A percentile compares a stretch with the other conserved stretches of the same genome.
Evolutionary conservation across 495 filamentous ascomycete species (phyloP).

Genomic region (Cenococcum geophilum): DNA sequence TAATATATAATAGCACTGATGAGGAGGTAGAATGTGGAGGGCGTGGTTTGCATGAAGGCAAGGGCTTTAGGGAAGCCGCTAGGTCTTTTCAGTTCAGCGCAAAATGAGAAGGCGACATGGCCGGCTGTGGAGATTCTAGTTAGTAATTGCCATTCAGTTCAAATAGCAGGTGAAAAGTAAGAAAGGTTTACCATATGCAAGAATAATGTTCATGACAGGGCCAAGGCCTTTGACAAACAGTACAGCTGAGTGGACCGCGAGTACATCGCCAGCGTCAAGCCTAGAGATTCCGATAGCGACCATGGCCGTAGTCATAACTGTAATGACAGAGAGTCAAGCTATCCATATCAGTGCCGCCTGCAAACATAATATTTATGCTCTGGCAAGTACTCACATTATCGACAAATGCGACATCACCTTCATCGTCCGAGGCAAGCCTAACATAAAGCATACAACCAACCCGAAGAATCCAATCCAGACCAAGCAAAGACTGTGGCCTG

Average conservation of each 20-base stretch:
- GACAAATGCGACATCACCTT: constrained; percentile 55
- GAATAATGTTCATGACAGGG: constrained; percentile 66
- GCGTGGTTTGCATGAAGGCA: constrained; percentile 55
- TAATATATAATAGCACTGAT: constrained; percentile 65
- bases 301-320: constrained; percentile 62
- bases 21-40: constrained; percentile 62
- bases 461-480: constrained; percentile 62
- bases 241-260: constrained; percentile 15
- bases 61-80: constrained; percentile 49
- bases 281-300: constrained; percentile 41
- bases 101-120: constrained; percentile 68
- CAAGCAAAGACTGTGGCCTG: constrained; percentile 58
- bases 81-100: constrained; percentile 69
- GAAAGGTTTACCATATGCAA: constrained; percentile 51
- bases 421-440: constrained; percentile 60
- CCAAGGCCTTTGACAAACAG: constrained; percentile 42
- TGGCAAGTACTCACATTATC: constrained; percentile 47
- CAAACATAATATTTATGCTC: constrained; percentile 17
- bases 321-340: constrained; percentile 61
- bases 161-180: background rate
- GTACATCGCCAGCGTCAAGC: constrained; percentile 28
- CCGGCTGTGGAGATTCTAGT: constrained; percentile 42
- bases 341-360: constrained; percentile 32
- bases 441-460: constrained; percentile 53
- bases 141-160: constrained; percentile 6